Percentiles rank a stretch among this genome's conserved stretches.
Conservation (phyloP, 306 rosid genomes). For the Arachis hypogaea region DNA sequence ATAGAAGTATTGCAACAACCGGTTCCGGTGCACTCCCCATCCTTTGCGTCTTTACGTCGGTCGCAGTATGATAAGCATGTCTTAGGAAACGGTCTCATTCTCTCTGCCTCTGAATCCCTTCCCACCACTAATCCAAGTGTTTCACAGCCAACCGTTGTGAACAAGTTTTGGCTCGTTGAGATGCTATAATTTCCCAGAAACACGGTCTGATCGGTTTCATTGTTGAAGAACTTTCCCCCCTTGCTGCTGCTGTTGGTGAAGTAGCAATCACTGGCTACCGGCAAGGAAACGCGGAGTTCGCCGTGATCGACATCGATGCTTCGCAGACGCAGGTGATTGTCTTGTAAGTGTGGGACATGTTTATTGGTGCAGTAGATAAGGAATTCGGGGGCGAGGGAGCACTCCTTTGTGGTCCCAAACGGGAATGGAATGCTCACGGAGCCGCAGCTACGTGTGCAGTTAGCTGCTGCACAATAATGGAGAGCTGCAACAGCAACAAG, state of each 20-base stretch:
- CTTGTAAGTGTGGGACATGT: not conserved
- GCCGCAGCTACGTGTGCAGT: slow-evolving; percentile 26
- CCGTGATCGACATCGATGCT: slow-evolving; percentile 35
- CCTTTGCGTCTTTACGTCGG: not conserved
- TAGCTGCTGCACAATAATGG: not conserved
- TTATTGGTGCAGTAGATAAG: slow-evolving; percentile 22
- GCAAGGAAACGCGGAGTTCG: slow-evolving; percentile 32
- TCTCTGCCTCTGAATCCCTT: not conserved
- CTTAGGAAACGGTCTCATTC: not conserved
- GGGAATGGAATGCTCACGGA: slow-evolving; percentile 35
- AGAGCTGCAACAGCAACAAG: too few relatives aligned
- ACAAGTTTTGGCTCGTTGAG: slow-evolving; percentile 38
- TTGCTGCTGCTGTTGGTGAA: not conserved
- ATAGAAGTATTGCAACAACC: slow-evolving; percentile 52
- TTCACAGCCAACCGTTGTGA: slow-evolving; percentile 45
- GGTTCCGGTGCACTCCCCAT: slow-evolving; percentile 38
- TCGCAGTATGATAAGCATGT: slow-evolving; percentile 43
- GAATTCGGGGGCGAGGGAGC: slow-evolving; percentile 32
- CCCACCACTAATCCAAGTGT: not conserved
- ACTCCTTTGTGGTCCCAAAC: slow-evolving; percentile 32
- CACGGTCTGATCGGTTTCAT: not conserved
- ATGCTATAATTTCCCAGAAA: not conserved
- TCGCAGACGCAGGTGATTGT: not conserved
- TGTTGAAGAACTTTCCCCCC: not conserved
- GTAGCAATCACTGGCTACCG: slow-evolving; percentile 29